These are phyloP conservation scores for Neurospora sp. DNA, from an alignment of 2,329 filamentous ascomycete genomes.

Conservation along the genomic window DNA sequence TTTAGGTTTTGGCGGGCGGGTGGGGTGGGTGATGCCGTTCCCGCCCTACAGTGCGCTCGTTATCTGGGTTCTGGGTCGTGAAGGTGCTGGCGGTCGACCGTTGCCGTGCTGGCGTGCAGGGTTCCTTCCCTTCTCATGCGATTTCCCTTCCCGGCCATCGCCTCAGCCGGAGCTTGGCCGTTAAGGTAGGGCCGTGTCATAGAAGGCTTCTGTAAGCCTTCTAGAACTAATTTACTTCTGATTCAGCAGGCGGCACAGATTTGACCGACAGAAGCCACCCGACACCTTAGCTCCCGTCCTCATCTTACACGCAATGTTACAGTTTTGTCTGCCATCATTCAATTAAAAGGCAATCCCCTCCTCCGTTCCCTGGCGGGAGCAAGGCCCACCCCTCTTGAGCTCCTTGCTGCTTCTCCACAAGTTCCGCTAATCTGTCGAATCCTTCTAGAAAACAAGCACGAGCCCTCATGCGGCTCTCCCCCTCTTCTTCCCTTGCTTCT, in stretches of 20 bases:
- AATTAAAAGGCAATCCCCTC: not conserved
- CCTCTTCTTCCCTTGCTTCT: not conserved
- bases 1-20: conserved; percentile 13
- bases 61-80: not conserved
- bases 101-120: not conserved
- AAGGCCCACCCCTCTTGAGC: conserved; percentile 6
- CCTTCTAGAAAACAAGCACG: conserved; percentile 19
- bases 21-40: conserved; percentile 15
- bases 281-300: not conserved
- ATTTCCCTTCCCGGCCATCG: not conserved
- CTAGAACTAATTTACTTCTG: not conserved
- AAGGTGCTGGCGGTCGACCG: not conserved
- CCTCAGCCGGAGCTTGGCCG: not conserved
- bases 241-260: not conserved
- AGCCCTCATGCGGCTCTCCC: conserved; percentile 1
- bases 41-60: conserved; percentile 10
- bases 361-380: not conserved
- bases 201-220: not conserved
- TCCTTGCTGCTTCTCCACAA: conserved; percentile 12
- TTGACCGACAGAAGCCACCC: not conserved
- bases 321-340: not conserved
- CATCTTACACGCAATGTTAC: not conserved
- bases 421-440: conserved; percentile 14
- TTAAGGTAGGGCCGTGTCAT: not conserved
- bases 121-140: not conserved